Evolutionary conservation across 768 basidiomycete species (phyloP).

Genomic region (Dacryopinax spathularia): DNA sequence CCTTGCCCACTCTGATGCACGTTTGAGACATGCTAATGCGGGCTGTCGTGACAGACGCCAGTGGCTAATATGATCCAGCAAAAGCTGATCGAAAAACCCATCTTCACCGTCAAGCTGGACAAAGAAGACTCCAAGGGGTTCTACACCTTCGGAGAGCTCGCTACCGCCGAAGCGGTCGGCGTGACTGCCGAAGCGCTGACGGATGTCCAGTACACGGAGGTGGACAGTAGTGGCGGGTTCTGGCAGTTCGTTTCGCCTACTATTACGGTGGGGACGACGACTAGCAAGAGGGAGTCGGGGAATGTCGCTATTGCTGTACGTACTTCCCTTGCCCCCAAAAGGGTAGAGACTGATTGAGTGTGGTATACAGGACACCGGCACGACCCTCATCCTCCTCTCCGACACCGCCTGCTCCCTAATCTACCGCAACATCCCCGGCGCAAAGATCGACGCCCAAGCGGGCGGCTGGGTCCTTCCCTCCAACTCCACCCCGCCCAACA

Average conservation of each 20-base stretch:
- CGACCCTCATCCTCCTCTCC: conserved; percentile 3
- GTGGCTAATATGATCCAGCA: conserved; percentile 9
- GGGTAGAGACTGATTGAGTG: no score
- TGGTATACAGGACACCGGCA: not conserved
- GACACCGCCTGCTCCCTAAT: conserved; percentile 4
- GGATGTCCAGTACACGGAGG: not conserved
- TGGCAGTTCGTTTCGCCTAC: conserved; percentile 7
- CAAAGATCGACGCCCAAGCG: not conserved
- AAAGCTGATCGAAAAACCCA: conserved; percentile 4
- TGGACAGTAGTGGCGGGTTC: conserved; percentile 3
- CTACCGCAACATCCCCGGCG: conserved; percentile 5
- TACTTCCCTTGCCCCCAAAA: no score
- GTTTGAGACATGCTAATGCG: not conserved
- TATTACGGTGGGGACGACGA: not conserved
- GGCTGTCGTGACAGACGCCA: conserved; percentile 5
- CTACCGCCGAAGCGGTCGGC: not conserved
- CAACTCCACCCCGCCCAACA: conserved; percentile 1
- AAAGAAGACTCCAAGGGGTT: conserved; percentile 6
- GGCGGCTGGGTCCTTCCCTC: conserved; percentile 7
- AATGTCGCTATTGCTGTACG: conserved; percentile 7
- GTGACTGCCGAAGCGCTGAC: not conserved
- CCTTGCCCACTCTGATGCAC: not conserved
- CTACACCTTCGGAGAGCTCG: conserved; percentile 10
- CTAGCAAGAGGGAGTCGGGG: not conserved
- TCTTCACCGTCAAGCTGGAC: conserved; percentile 10